These are phyloP conservation scores for Trichoderma erinaceum DNA, from an alignment of 495 filamentous ascomycete genomes.

Conservation along the genomic window DNA sequence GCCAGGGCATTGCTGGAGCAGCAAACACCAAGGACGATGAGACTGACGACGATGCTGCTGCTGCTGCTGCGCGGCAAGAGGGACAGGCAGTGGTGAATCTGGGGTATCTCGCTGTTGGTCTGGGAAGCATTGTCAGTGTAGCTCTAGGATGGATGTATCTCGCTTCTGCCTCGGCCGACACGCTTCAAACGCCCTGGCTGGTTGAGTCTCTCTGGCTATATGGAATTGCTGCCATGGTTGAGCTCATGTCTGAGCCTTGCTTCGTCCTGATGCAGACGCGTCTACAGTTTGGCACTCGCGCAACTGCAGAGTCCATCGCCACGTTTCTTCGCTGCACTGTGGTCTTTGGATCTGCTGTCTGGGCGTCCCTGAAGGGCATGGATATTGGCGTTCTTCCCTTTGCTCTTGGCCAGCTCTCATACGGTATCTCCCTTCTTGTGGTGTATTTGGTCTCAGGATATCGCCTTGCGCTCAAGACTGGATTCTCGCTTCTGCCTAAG, in stretches of 20 bases:
- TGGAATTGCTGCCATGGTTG: slow-evolving; percentile 66
- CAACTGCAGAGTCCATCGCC: slow-evolving; percentile 70
- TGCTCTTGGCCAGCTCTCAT: slow-evolving; percentile 77
- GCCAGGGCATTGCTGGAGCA: slow-evolving; percentile 48
- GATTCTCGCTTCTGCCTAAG: slow-evolving; percentile 51
- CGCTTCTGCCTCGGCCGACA: slow-evolving; percentile 38
- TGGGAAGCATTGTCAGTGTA: slow-evolving; percentile 60
- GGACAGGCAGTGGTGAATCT: slow-evolving; percentile 78
- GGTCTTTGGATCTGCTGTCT: slow-evolving; percentile 61
- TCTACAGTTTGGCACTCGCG: slow-evolving; percentile 71
- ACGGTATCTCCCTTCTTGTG: slow-evolving; percentile 58
- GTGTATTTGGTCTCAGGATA: slow-evolving; percentile 56
- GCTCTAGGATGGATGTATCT: slow-evolving; percentile 62
- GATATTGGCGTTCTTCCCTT: slow-evolving; percentile 78
- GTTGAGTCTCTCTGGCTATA: slow-evolving; percentile 59
- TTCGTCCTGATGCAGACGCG: slow-evolving; percentile 79
- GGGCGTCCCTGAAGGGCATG: slow-evolving; percentile 38
- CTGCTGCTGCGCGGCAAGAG: slow-evolving; percentile 22
- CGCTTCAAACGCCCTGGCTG: slow-evolving; percentile 56
- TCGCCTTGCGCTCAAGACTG: slow-evolving; percentile 35
- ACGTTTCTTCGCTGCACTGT: slow-evolving; percentile 68
- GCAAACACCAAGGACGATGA: slow-evolving; percentile 15
- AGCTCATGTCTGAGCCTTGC: slow-evolving; percentile 75
- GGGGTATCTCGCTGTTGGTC: slow-evolving; percentile 65
- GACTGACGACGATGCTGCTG: slow-evolving; percentile 13